Base-by-base conservation (phyloP, 2,329 filamentous ascomycete genomes). In the Huntiella abstrusa region DNA sequence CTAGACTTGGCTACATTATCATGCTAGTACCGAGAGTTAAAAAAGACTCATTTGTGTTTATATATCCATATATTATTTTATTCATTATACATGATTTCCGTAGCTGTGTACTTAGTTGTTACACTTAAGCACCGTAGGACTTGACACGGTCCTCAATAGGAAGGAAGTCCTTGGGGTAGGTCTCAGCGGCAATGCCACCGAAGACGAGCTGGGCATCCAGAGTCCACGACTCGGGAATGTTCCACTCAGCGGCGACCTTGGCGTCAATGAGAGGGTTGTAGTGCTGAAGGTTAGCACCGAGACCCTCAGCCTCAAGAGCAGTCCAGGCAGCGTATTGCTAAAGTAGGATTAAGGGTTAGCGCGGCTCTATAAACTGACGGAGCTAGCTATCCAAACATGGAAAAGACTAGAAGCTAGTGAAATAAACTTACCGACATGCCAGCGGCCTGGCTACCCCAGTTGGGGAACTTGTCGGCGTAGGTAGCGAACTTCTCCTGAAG, bases 201-300 rank as follows among this genome's bases (percentile, higher is more conserved):
- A 94, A 91, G 56, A 93, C 85, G 53, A 95, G 67, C 70, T 93
- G 84, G 17, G 82, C 79, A 58, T 79, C 75, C 53, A 93, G 71
- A 57, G 73, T 74, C 85, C 86, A 94, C 55, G 71, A 70, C 13
- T 64, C 57, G 38, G 83, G 80, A 32, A 93, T 55, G 48, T 70
- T 70, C 81, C 83, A 94, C 54, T 75, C 66, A 51, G 63, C 66
- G 39, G 70, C 64, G 45, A 86, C 80, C 65, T 77, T 75, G 53
- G 70, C 68, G 64, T 93, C 81, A 54, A 92, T 75, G 49, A 94
- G 63, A 15, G 85, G 85, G 72, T 85, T 91, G 70, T 93, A 93
- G 68, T 94, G 86, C 70, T 94, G 86, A 45, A 94, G 71, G 70
- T 87, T 93, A 59, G 80, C 82, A 53, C 85, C 85, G 48, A 92